Evolutionary conservation across 305 asterid species (phyloP).

Genomic region (Ajuga reptans): DNA sequence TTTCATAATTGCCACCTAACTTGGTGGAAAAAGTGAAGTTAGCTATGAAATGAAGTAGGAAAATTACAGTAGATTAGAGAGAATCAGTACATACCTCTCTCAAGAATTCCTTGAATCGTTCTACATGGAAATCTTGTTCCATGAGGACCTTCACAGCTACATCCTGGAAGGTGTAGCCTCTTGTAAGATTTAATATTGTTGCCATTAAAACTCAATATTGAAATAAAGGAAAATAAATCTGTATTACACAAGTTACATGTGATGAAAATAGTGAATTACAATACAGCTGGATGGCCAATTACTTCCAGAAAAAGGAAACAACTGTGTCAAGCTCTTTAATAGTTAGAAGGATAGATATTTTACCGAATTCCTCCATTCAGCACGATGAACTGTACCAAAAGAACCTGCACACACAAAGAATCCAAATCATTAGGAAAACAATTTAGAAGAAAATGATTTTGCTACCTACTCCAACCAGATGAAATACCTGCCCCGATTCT

Average conservation of each 20-base stretch:
- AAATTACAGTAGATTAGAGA: neutral
- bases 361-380: constrained; percentile 91
- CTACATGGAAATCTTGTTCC: constrained; percentile 79
- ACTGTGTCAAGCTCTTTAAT: constrained; percentile 3
- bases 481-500: constrained; percentile 74
- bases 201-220: neutral
- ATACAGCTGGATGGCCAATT: neutral
- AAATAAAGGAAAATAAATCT: neutral
- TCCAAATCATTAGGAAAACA: constrained; percentile 21
- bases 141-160: constrained; percentile 89
- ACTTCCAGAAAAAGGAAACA: constrained; percentile 15
- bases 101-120: constrained; percentile 57
- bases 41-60: constrained; percentile 13
- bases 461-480: constrained; percentile 13
- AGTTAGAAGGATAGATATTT: constrained; percentile 32
- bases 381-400: constrained; percentile 88
- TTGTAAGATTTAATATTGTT: constrained; percentile 20
- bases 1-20: constrained; percentile 86
- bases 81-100: constrained; percentile 50
- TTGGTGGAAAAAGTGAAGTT: constrained; percentile 14
- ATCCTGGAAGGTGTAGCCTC: constrained; percentile 47
- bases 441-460: constrained; percentile 12
- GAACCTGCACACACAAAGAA: constrained; percentile 50
- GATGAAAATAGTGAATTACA: neutral
- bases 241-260: neutral